Base-by-base conservation (phyloP, 2,329 filamentous ascomycete genomes). In the Penicillium sp. region DNA sequence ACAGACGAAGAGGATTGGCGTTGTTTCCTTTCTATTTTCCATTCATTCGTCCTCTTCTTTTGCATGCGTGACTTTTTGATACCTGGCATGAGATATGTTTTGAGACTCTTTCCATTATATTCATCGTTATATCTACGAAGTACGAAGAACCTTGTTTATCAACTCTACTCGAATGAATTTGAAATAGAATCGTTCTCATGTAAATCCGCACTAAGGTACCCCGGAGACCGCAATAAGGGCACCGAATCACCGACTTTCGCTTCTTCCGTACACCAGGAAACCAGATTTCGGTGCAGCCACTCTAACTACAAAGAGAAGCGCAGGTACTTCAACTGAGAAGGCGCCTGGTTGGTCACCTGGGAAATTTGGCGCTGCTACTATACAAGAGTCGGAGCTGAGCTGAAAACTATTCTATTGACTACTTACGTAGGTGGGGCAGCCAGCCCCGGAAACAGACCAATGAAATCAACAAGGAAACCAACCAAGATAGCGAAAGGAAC, bases 1-100 rank as follows among this genome's bases (percentile, higher is more conserved):
- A 60, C 52, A 62, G 62, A 59, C 52, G 56, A 57, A 57, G 56
- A 58, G 52, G 58, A 53, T 48, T 14, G 63, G 62, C 59, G 63
- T 64, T 63, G 22, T 45, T 43, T 19, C 35, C 44, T 53, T 39
- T 22, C 45, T 53, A 37, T 51, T 39, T 48, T 41, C 19, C 47
- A 35, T 54, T 45, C n/a, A 47, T 57, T 39, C 16, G 35, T 27
- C n/a, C 27, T 53, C 16, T 55, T n/a, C 48, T 50, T 16, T 50
- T 44, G 41, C 41, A 43, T 56, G 8, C 41, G 33, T 53, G 49
- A 33, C 48, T 29, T 43, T 52, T 60, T 64, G 62, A 65, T 66
- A 65, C 62, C 59, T 62, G 56, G 55, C 55, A 58, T 56, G 56
- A 52, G 47, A 52, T 48, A 44, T 54, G 54, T 35, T 47, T 45